These are phyloP conservation scores for Platanthera guangdongensis DNA, from an alignment of 106 monocot species.

Conservation along the genomic window DNA sequence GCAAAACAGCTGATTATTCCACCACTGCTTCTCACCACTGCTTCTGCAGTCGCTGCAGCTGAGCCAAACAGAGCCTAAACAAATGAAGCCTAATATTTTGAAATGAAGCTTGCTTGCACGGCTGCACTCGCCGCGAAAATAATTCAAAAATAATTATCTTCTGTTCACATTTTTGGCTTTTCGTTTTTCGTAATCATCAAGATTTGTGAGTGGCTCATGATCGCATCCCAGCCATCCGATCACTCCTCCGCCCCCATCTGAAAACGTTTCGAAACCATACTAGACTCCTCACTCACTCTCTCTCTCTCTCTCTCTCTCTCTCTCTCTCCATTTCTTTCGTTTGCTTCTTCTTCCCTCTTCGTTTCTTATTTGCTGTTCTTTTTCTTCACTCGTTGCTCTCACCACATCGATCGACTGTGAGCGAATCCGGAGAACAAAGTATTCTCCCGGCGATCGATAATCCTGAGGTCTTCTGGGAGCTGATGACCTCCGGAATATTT, in stretches of 20 bases:
- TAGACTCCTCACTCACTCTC: not conserved
- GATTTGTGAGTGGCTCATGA: not conserved
- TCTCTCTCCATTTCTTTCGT: not conserved
- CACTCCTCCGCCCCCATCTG: not conserved
- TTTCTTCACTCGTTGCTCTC: not conserved
- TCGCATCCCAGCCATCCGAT: not conserved
- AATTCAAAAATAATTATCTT: not conserved
- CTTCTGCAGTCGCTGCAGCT: too few species aligned
- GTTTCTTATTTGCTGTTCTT: not conserved
- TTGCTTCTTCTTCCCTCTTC: not conserved
- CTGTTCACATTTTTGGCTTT: not conserved
- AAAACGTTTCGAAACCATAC: not conserved
- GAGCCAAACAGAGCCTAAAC: too few species aligned
- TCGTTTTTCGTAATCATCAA: not conserved
- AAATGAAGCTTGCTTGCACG: too few species aligned
- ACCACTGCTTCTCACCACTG: too few species aligned
- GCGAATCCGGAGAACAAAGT: not conserved
- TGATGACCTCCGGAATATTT: not conserved
- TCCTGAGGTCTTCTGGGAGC: conserved; percentile 8
- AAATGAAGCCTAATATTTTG: too few species aligned
- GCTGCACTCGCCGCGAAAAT: too few species aligned
- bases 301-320: not conserved
- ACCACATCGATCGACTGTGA: not conserved
- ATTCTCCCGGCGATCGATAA: not conserved
- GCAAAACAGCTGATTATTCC: too few species aligned